Evolutionary conservation across 768 basidiomycete genomes (phyloP).

Genomic region (Mycena capillaripes): DNA sequence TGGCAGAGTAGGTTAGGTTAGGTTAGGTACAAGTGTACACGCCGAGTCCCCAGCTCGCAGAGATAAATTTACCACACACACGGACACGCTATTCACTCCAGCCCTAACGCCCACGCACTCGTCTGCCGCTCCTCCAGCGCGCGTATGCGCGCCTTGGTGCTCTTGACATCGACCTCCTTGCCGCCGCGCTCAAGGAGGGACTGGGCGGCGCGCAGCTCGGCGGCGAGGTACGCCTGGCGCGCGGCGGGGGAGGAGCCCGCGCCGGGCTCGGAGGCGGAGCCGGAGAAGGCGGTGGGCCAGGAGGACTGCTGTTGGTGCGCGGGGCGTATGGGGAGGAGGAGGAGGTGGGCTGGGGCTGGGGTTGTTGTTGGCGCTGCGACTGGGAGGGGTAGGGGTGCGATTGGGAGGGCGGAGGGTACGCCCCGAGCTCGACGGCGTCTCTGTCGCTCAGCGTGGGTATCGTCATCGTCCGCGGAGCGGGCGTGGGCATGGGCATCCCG

Average conservation of each 20-base stretch:
- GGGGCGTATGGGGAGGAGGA: background rate
- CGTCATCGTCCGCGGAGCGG: too few species aligned
- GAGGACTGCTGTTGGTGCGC: background rate
- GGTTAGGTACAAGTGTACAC: too few species aligned
- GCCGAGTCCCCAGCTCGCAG: too few species aligned
- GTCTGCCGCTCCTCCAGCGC: conserved; percentile 24
- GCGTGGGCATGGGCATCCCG: background rate
- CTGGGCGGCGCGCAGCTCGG: conserved; percentile 1
- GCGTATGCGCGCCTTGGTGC: conserved; percentile 10
- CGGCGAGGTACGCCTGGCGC: conserved; percentile 2
- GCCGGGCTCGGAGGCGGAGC: conserved; percentile 9
- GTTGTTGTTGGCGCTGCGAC: background rate
- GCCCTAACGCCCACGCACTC: conserved; percentile 26
- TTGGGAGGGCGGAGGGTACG: conserved; percentile 7
- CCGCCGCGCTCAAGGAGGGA: background rate
- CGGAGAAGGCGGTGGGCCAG: conserved; percentile 11
- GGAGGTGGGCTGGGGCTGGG: background rate
- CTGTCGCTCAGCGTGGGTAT: background rate
- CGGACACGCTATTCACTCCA: conserved; percentile 9
- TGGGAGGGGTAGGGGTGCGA: background rate
- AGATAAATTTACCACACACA: too few species aligned
- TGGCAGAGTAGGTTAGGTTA: too few species aligned
- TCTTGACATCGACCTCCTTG: background rate
- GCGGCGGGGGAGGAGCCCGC: conserved; percentile 18
- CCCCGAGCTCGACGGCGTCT: conserved; percentile 26